A percentile compares a stretch with the other conserved stretches of the same genome.
These are phyloP conservation scores for Hypoxylon sp. DNA, from an alignment of 2,329 filamentous ascomycete genomes.

Conservation along the genomic window DNA sequence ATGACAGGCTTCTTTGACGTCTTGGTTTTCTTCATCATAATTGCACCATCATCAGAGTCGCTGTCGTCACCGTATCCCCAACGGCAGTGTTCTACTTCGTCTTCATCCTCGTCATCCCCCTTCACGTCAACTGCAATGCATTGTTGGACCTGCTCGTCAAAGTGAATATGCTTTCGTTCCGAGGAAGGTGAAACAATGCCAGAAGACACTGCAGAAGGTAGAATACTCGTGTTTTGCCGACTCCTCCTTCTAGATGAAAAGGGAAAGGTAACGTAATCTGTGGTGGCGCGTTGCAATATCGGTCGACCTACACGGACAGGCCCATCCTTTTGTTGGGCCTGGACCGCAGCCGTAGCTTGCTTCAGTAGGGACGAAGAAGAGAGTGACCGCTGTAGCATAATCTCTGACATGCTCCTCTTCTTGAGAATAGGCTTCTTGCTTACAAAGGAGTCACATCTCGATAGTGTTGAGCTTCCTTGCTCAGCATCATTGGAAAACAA, in stretches of 20 bases:
- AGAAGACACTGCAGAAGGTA: constrained; percentile 78
- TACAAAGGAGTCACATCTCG: constrained; percentile 74
- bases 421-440: constrained; percentile 94
- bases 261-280: constrained; percentile 77
- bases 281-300: constrained; percentile 73
- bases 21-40: constrained; percentile 83
- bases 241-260: constrained; percentile 74
- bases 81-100: constrained; percentile 64
- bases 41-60: constrained; percentile 81
- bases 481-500: constrained; percentile 63
- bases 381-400: constrained; percentile 91
- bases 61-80: constrained; percentile 66
- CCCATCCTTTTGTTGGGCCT: constrained; percentile 79
- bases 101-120: constrained; percentile 80
- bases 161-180: constrained; percentile 90
- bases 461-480: constrained; percentile 60
- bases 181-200: constrained; percentile 74
- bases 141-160: constrained; percentile 95
- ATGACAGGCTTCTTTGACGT: constrained; percentile 71
- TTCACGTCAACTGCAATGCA: constrained; percentile 94
- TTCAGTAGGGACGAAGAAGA: constrained; percentile 91
- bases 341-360: constrained; percentile 87
- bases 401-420: constrained; percentile 95
- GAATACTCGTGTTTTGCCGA: constrained; percentile 74
- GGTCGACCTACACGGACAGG: constrained; percentile 65